phyloP scores from a whole-genome alignment of 2,329 filamentous ascomycete genomes.

The Phaeophleospora eucalypticola region DNA sequence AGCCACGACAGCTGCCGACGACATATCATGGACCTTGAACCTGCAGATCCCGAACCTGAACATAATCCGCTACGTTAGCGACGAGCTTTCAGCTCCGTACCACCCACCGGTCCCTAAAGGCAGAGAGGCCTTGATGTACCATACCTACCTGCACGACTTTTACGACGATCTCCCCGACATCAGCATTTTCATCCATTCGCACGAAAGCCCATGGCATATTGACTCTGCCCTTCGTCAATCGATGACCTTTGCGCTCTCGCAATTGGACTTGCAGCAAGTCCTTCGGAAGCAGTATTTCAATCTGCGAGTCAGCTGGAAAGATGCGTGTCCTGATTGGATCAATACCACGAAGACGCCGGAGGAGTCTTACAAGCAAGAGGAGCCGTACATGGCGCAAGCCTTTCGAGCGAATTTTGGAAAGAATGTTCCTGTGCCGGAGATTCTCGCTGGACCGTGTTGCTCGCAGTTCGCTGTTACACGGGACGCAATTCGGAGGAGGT shows the following conservation, averaged over 20 bases:
- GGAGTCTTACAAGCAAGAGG: conserved; percentile 12
- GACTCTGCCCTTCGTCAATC: conserved; percentile 11
- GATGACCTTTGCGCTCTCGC: conserved; percentile 11
- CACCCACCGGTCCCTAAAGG: conserved; percentile 55
- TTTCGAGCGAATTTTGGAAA: conserved; percentile 11
- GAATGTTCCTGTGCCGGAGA: conserved; percentile 9
- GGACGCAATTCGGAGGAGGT: conserved; percentile 9
- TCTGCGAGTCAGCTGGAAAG: conserved; percentile 15
- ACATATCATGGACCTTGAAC: conserved; percentile 17
- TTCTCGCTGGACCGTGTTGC: conserved; percentile 16
- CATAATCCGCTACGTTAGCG: conserved; percentile 18
- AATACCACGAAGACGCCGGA: conserved; percentile 13
- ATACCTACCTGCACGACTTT: conserved; percentile 58
- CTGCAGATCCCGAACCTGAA: conserved; percentile 16
- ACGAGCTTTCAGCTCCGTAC: conserved; percentile 34
- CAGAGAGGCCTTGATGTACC: conserved; percentile 59
- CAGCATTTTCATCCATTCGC: conserved; percentile 57
- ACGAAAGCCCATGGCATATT: conserved; percentile 16
- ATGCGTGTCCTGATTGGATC: conserved; percentile 13
- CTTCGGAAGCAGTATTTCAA: conserved; percentile 14
- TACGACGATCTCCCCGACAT: conserved; percentile 57
- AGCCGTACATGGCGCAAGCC: conserved; percentile 15
- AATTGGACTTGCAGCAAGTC: conserved; percentile 13
- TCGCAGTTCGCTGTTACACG: conserved; percentile 17
- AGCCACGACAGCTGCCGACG: conserved; percentile 14